Evolutionary conservation across 176 grass and related monocot genomes (phyloP), one percentile per base, ranked within the genome.

Genomic region (Juncus effusus): DNA sequence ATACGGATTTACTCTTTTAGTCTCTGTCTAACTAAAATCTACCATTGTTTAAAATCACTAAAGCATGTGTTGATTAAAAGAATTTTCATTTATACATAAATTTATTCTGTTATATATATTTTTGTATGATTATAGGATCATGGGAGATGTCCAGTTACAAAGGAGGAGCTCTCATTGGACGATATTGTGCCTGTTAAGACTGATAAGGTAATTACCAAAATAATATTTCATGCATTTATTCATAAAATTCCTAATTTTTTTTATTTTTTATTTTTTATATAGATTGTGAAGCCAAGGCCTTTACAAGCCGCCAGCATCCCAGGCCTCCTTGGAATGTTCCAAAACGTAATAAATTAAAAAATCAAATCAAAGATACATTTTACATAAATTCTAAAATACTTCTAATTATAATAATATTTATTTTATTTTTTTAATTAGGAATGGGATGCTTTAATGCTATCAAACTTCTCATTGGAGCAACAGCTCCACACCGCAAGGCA

Each of bases 381-480:
- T 28, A 28, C 19, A 28, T 47, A 1, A 6, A 47, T 47, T 47
- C 44, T 47, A 5, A 47, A 47, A 47, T 47, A 6, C 2, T 6
- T 67, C 10, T 60, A 56, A 28, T 49, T 79, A 54, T 79, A 14
- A 41, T 36, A 42, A 7, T 64, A 42, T 37, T 16, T 53, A 36
- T 63, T 78, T 11, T 75, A 55, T 66, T 69, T 38, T 60, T 67
- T 56, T 58, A 68, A 64, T 14, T 67, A 99, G 95, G 95, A 99
- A 70, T 99, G 95, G 95, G 95, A 99, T 80, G 86, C 89, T 74
- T 61, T 99, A 69, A 90, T 99, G 95, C 78, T 99, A 49, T 99
- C 95, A 65, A 99, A 90, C 78, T 90, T 80, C 81, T 63, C 95
- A 64, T 74, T 99, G 78, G 95, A 99, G 76, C 95, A 99, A 81